phyloP scores from a whole-genome alignment of 805 yeast species.

The Wilhelminamyces savonicus region DNA sequence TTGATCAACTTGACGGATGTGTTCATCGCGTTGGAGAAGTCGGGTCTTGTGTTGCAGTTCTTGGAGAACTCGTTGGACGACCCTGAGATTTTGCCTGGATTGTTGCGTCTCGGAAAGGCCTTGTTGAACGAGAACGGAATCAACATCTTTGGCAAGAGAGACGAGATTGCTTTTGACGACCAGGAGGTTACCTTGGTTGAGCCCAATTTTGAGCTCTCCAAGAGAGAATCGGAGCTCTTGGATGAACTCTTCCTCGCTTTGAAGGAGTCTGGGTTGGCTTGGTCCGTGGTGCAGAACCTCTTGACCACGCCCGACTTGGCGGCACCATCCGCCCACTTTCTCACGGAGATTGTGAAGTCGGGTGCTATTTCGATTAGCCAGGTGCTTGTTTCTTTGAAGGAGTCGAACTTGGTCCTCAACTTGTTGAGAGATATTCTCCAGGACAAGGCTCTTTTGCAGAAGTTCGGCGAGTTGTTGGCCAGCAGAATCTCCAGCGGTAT shows the following conservation, averaged over 20 bases:
- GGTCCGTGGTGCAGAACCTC: constrained; percentile 16
- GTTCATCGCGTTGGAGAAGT: constrained; percentile 17
- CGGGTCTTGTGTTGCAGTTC: constrained; percentile 17
- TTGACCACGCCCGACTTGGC: constrained; percentile 21
- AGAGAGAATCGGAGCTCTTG: constrained; percentile 14
- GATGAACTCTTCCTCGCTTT: constrained; percentile 14
- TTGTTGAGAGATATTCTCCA: constrained; percentile 12
- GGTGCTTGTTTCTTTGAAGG: constrained; percentile 13
- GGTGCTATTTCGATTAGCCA: constrained; percentile 15
- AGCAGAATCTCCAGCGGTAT: constrained; percentile 14
- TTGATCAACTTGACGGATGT: constrained; percentile 16
- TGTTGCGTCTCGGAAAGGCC: constrained; percentile 15
- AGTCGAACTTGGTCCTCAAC: constrained; percentile 11
- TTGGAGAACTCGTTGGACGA: constrained; percentile 15
- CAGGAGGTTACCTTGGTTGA: background rate
- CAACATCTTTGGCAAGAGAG: constrained; percentile 7
- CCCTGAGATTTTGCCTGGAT: constrained; percentile 19
- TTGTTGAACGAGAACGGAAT: constrained; percentile 14
- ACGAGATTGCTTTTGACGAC: background rate
- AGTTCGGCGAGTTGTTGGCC: constrained; percentile 11
- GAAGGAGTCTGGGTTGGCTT: constrained; percentile 19
- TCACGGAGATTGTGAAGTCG: constrained; percentile 15
- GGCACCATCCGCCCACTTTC: constrained; percentile 20
- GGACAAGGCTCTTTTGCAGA: constrained; percentile 13
- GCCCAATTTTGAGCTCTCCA: constrained; percentile 4